Percentiles rank a stretch among this genome's conserved stretches.
These are phyloP conservation scores for Pleurotus salmoneostramineus DNA, from an alignment of 768 basidiomycete species.

Conservation along the genomic window DNA sequence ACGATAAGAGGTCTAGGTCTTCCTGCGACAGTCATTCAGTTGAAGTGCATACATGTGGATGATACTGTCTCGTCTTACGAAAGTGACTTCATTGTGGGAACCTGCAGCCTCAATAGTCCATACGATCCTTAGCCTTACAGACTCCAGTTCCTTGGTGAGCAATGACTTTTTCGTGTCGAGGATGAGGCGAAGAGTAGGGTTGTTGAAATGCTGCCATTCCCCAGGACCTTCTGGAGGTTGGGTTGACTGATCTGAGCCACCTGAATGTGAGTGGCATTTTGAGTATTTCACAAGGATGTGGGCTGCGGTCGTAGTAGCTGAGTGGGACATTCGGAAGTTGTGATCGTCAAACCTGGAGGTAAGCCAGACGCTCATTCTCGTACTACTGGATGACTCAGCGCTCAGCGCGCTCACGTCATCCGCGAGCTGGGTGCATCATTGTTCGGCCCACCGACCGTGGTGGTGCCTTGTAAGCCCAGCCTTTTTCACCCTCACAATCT, in stretches of 20 bases:
- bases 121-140: slow-evolving; percentile 59
- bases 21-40: slow-evolving; percentile 42
- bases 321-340: slow-evolving; percentile 34
- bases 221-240: slow-evolving; percentile 13
- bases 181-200: slow-evolving; percentile 59
- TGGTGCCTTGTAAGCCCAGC: too few relatives aligned
- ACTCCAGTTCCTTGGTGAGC: slow-evolving; percentile 47
- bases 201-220: slow-evolving; percentile 80
- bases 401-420: too few relatives aligned
- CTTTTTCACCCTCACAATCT: too few relatives aligned
- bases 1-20: slow-evolving; percentile 70
- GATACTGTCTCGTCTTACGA: slow-evolving; percentile 45
- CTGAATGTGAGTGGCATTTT: slow-evolving; percentile 47
- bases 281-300: slow-evolving; percentile 66
- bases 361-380: too few relatives aligned
- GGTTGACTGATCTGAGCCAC: slow-evolving; percentile 9
- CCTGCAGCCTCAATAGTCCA: slow-evolving; percentile 51
- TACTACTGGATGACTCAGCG: too few relatives aligned
- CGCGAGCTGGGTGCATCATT: too few relatives aligned
- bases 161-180: slow-evolving; percentile 54
- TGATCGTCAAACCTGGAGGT: too few relatives aligned
- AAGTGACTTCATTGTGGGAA: slow-evolving; percentile 52
- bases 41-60: slow-evolving; percentile 1
- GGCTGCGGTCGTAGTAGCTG: slow-evolving; percentile 55
- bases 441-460: too few relatives aligned